These are phyloP conservation scores for Wakefieldia striispora DNA, from an alignment of 768 basidiomycete species.

Conservation along the genomic window DNA sequence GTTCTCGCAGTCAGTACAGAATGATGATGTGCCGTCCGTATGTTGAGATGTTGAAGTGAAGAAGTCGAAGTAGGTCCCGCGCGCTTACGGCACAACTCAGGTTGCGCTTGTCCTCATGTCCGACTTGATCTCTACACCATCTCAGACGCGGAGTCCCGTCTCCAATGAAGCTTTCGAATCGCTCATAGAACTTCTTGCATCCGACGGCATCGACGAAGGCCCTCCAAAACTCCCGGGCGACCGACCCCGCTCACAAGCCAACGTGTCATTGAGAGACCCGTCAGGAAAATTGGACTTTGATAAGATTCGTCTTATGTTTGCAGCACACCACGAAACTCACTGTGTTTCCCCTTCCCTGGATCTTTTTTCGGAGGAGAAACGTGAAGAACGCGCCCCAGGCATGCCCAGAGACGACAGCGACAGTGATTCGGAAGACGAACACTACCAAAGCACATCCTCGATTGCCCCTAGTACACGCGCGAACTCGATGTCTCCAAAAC, in stretches of 20 bases:
- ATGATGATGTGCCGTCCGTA: no score
- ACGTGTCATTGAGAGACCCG: constrained; percentile 20
- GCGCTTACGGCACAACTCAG: no score
- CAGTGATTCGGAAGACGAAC: constrained; percentile 16
- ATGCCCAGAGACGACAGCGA: constrained; percentile 5
- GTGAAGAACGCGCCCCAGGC: neutral
- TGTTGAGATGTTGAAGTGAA: no score
- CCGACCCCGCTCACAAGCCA: constrained; percentile 1
- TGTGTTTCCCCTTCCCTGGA: neutral
- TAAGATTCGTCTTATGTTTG: constrained; percentile 30
- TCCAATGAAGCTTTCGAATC: constrained; percentile 24
- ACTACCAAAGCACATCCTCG: constrained; percentile 5
- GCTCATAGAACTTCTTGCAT: constrained; percentile 31
- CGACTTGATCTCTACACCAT: constrained; percentile 24
- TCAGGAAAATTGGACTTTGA: constrained; percentile 32
- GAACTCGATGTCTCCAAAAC: constrained; percentile 17
- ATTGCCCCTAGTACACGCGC: constrained; percentile 8
- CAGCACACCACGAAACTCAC: constrained; percentile 10
- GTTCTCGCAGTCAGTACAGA: no score
- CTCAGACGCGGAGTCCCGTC: constrained; percentile 17
- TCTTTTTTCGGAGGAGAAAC: neutral
- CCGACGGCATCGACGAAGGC: constrained; percentile 22
- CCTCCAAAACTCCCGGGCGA: neutral
- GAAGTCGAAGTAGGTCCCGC: no score
- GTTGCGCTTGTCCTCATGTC: constrained; percentile 11